Evolutionary conservation across 805 yeast genomes (phyloP).

Genomic region (Barnettozyma siamensis): DNA sequence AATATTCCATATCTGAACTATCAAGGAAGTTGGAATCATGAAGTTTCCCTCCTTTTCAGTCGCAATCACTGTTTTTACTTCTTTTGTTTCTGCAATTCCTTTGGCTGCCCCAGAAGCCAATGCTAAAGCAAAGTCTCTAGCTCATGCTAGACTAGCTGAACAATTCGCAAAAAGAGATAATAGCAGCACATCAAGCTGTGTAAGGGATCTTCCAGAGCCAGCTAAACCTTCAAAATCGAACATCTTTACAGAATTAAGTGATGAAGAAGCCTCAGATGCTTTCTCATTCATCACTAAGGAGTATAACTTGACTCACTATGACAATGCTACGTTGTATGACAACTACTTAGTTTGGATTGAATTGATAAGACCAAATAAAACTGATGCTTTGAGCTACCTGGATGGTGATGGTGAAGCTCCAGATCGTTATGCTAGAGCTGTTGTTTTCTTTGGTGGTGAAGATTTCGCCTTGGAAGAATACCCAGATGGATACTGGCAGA

Average conservation of each 20-base stretch:
- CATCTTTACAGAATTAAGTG: conserved; percentile 20
- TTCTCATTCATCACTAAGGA: conserved; percentile 11
- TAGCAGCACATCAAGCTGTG: not conserved
- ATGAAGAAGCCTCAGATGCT: conserved; percentile 18
- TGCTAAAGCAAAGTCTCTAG: not conserved
- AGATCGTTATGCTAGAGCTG: conserved; percentile 19
- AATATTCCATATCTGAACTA: too few relatives aligned
- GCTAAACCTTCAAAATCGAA: conserved; percentile 16
- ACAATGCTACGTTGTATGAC: conserved; percentile 18
- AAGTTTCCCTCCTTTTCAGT: not conserved
- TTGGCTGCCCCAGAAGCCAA: not conserved
- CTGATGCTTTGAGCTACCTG: conserved; percentile 22
- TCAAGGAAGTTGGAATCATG: too few relatives aligned
- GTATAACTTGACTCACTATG: conserved; percentile 17
- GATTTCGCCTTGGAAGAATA: conserved; percentile 17
- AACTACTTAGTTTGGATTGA: conserved; percentile 23
- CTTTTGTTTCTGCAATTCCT: not conserved
- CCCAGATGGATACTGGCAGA: conserved; percentile 24
- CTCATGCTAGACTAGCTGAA: not conserved
- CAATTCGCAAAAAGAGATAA: not conserved
- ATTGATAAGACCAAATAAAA: conserved; percentile 23
- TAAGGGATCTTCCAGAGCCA: conserved; percentile 12
- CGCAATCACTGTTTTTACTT: not conserved
- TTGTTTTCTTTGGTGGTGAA: conserved; percentile 22
- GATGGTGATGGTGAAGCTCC: conserved; percentile 20